Percentiles rank a stretch among this genome's conserved stretches.
Evolutionary conservation across 1,139 yeast species (phyloP).

Genomic region (Yamadazyma triangularis): DNA sequence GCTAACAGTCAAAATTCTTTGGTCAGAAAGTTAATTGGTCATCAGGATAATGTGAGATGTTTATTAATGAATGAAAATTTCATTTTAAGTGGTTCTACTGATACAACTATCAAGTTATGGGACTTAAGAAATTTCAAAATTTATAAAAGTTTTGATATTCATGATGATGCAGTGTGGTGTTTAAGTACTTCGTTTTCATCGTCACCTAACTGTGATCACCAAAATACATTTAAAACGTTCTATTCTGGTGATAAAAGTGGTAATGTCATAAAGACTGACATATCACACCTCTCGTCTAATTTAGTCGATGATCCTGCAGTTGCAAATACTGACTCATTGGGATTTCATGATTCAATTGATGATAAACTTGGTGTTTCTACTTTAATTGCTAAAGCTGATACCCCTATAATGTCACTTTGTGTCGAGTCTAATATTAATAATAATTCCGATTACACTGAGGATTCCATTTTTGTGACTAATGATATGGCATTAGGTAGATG

Average conservation of each 20-base stretch:
- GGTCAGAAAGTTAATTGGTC: slow-evolving; percentile 62
- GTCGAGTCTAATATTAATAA: slow-evolving; percentile 20
- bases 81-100: slow-evolving; percentile 80
- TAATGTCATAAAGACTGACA: slow-evolving; percentile 57
- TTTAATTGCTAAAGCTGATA: slow-evolving; percentile 37
- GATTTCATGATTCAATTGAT: slow-evolving; percentile 20
- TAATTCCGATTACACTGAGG: slow-evolving; percentile 7
- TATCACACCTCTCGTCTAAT: slow-evolving; percentile 23
- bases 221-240: slow-evolving; percentile 44
- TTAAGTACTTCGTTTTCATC: slow-evolving; percentile 20
- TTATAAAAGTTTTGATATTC: slow-evolving; percentile 60
- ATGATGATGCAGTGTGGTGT: slow-evolving; percentile 72
- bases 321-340: slow-evolving; percentile 19
- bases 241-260: slow-evolving; percentile 85
- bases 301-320: slow-evolving; percentile 8
- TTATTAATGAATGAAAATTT: slow-evolving; percentile 52
- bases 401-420: slow-evolving; percentile 37
- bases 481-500: slow-evolving; percentile 30
- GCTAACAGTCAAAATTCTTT: slow-evolving; percentile 23
- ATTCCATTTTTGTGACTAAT: slow-evolving; percentile 42
- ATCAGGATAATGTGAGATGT: slow-evolving; percentile 73
- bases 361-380: slow-evolving; percentile 49
- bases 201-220: slow-evolving; percentile 6
- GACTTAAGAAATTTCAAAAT: slow-evolving; percentile 64
- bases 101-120: slow-evolving; percentile 79